Percentiles rank a stretch among this genome's conserved stretches.
Evolutionary conservation across 2,329 filamentous ascomycete genomes (phyloP).

Genomic region (Penicillium palitans): DNA sequence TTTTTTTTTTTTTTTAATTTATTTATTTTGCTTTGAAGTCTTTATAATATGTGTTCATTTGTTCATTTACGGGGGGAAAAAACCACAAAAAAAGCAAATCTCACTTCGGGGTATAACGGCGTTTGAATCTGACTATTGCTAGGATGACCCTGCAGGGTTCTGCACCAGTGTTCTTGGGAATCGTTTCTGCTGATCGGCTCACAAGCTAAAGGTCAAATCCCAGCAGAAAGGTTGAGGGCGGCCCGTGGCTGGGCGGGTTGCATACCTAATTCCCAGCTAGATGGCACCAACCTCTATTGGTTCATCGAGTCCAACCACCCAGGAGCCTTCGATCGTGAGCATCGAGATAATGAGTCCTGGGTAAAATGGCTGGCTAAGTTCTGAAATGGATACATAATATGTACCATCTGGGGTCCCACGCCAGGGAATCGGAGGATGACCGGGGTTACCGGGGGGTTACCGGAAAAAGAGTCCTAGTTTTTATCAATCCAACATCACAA

Average conservation of each 20-base stretch:
- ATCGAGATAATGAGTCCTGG: neutral
- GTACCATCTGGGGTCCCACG: neutral
- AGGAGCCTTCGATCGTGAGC: slow-evolving; percentile 1
- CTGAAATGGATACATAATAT: neutral
- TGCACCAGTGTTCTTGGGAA: neutral
- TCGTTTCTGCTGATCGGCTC: neutral
- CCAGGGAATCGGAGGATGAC: neutral
- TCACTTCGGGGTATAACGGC: neutral
- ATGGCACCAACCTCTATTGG: slow-evolving; percentile 34
- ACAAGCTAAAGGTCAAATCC: slow-evolving; percentile 6
- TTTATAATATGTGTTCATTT: neutral
- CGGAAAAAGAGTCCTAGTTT: neutral
- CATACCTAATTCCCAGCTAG: slow-evolving; percentile 27
- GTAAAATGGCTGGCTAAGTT: neutral
- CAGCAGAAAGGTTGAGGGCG: slow-evolving; percentile 19
- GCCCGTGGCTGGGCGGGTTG: slow-evolving; percentile 22
- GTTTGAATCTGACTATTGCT: neutral
- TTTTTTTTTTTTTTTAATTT: neutral
- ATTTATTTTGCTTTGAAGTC: neutral
- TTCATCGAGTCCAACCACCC: slow-evolving; percentile 8
- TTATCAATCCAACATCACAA: neutral
- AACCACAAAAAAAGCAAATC: neutral
- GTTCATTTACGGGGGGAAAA: neutral
- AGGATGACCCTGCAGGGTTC: neutral
- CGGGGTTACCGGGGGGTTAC: neutral